Percentiles rank a stretch among this genome's conserved stretches.
These are phyloP conservation scores for Davidsoniella eucalypti DNA, from an alignment of 2,329 filamentous ascomycete species.

Conservation along the genomic window DNA sequence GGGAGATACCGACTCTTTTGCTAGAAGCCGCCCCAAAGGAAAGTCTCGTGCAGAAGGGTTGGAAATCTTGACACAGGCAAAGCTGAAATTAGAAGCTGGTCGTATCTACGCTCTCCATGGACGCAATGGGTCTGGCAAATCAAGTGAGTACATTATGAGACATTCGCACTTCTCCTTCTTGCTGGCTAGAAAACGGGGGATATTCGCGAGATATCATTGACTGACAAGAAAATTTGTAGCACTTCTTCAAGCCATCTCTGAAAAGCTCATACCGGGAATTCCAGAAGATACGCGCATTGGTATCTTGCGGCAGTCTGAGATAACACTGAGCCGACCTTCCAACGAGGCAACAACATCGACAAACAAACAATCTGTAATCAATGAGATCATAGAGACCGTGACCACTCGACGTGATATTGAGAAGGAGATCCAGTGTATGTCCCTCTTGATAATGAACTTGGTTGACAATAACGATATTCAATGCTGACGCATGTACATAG, in stretches of 20 bases:
- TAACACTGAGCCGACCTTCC: conserved; percentile 20
- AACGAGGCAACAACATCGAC: no score
- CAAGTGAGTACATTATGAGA: no score
- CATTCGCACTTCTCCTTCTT: no score
- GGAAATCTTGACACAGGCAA: conserved; percentile 57
- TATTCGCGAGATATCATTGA: no score
- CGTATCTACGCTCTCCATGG: conserved; percentile 64
- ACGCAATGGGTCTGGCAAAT: conserved; percentile 41
- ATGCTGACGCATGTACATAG: no score
- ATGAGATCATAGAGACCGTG: conserved; percentile 27
- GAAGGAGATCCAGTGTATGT: conserved; percentile 31
- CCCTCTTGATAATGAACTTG: conserved; percentile 20
- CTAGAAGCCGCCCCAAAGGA: conserved; percentile 32
- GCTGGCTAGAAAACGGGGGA: no score
- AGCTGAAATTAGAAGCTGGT: conserved; percentile 54
- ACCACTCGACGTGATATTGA: conserved; percentile 38
- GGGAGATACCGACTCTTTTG: no score
- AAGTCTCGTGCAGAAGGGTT: conserved; percentile 29
- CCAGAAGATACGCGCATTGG: conserved; percentile 47
- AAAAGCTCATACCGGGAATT: conserved; percentile 64
- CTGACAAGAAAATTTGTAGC: conserved; percentile 57
- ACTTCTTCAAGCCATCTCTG: conserved; percentile 55
- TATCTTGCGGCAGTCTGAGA: conserved; percentile 46
- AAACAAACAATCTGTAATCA: conserved; percentile 50
- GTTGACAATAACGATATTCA: no score